These are phyloP conservation scores for Erysimum pusillum DNA, from an alignment of 441 rosid species.

Conservation along the genomic window DNA sequence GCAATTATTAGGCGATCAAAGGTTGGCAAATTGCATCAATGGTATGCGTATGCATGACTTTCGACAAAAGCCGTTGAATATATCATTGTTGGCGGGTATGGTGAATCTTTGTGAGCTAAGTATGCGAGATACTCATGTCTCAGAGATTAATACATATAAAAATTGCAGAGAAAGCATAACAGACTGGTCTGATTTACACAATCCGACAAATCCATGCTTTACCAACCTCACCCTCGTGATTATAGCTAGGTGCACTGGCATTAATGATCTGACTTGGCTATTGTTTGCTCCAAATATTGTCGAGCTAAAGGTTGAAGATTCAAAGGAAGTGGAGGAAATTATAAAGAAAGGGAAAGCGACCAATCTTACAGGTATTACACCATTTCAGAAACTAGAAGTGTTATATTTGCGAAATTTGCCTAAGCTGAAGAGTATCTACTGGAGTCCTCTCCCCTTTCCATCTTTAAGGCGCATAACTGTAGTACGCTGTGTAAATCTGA, in stretches of 20 bases:
- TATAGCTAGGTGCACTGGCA: neutral
- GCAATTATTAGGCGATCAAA: neutral
- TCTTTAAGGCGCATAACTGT: accelerated
- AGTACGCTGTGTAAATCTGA: neutral
- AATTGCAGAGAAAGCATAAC: neutral
- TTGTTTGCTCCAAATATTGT: slow-evolving; percentile 22
- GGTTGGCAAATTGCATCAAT: neutral
- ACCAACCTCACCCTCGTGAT: accelerated
- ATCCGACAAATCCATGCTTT: neutral
- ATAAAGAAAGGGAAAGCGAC: slow-evolving; percentile 6
- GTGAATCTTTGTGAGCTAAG: neutral
- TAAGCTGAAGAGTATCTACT: slow-evolving; percentile 25
- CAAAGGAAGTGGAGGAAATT: slow-evolving; percentile 12
- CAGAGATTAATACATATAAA: neutral
- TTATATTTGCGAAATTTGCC: accelerated
- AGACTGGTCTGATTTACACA: too few species aligned
- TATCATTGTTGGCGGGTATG: neutral
- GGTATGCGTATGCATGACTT: accelerated
- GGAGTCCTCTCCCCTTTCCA: slow-evolving; percentile 30
- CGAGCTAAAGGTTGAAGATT: neutral
- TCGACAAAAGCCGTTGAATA: neutral
- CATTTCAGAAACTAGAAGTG: slow-evolving; percentile 38
- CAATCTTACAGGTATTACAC: neutral
- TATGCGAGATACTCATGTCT: neutral
- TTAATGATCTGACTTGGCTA: slow-evolving; percentile 43